Evolutionary conservation across 805 yeast genomes (phyloP).

Genomic region (Komagataella mondaviorum): DNA sequence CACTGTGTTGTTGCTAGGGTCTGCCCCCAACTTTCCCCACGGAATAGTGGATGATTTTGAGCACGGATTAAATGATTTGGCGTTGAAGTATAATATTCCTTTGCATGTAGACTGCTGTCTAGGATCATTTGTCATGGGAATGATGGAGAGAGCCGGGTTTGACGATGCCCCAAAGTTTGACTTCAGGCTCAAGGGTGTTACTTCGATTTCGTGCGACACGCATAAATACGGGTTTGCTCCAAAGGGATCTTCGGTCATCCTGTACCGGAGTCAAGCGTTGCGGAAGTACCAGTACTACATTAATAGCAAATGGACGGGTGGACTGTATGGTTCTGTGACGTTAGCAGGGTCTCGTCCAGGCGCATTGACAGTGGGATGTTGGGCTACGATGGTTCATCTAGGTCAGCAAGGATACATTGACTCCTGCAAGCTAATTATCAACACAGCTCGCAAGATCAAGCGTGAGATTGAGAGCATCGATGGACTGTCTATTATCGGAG

Average conservation of each 20-base stretch:
- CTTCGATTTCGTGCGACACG: constrained; percentile 98
- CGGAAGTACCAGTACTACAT: constrained; percentile 79
- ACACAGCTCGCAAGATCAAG: constrained; percentile 48
- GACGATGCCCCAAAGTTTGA: constrained; percentile 48
- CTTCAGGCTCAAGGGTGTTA: constrained; percentile 82
- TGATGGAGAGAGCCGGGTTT: constrained; percentile 51
- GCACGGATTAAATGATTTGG: constrained; percentile 44
- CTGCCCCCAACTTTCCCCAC: constrained; percentile 96
- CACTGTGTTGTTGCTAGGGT: constrained; percentile 78
- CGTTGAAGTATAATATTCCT: constrained; percentile 59
- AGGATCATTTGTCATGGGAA: constrained; percentile 85
- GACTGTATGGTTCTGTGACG: constrained; percentile 92
- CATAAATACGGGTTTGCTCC: constrained; percentile 99
- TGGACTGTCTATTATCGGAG: constrained; percentile 63
- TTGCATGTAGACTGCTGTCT: constrained; percentile 93
- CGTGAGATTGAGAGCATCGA: constrained; percentile 30
- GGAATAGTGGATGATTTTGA: constrained; percentile 89
- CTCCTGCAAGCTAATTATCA: constrained; percentile 53
- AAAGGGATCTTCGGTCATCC: constrained; percentile 84
- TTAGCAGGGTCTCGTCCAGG: constrained; percentile 97
- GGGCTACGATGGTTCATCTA: constrained; percentile 80
- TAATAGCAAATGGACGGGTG: constrained; percentile 83
- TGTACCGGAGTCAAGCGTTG: constrained; percentile 63
- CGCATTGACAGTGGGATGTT: constrained; percentile 93
- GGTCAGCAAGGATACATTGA: constrained; percentile 76